Percentiles rank a stretch among this genome's conserved stretches.
phyloP scores from a whole-genome alignment of 192 early-diverging fungal genomes.

The Gonapodya prolifera region DNA sequence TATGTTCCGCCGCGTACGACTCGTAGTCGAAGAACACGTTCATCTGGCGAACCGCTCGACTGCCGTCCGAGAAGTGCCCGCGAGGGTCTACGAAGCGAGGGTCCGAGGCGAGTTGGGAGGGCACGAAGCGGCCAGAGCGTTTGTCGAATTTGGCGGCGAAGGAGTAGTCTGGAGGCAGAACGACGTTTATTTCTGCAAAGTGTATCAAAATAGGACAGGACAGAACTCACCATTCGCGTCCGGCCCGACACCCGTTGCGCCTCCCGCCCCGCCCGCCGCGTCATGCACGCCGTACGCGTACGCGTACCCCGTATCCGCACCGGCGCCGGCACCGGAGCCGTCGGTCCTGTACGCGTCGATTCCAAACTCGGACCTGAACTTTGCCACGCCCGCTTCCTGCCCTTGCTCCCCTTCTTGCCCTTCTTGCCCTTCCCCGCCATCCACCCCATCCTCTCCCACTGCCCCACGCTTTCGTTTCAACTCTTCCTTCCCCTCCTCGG shows the following conservation, averaged over 20 bases:
- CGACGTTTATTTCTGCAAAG: too few relatives aligned
- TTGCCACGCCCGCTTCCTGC: neutral
- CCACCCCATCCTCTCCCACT: neutral
- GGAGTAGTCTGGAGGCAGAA: neutral
- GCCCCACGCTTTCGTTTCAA: neutral
- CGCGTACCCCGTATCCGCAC: too few relatives aligned
- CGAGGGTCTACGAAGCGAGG: conserved; percentile 1
- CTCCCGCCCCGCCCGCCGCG: neutral
- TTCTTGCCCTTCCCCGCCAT: neutral
- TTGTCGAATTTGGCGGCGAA: neutral
- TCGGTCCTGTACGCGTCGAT: neutral
- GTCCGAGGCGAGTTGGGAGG: neutral
- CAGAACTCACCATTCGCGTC: neutral
- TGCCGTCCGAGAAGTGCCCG: neutral
- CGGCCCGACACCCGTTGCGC: neutral
- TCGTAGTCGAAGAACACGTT: conserved; percentile 6
- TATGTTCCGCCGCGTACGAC: neutral
- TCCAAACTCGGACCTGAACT: conserved; percentile 1
- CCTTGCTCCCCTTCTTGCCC: neutral
- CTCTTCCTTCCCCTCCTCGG: neutral
- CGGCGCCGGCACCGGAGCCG: too few relatives aligned
- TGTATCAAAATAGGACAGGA: too few relatives aligned
- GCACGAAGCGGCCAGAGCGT: neutral
- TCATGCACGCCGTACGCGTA: neutral
- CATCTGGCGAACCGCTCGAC: neutral